Percentiles rank a stretch among this genome's conserved stretches.
These are phyloP conservation scores for Sporothrix protearum DNA, from an alignment of 2,329 filamentous ascomycete genomes.

Conservation along the genomic window DNA sequence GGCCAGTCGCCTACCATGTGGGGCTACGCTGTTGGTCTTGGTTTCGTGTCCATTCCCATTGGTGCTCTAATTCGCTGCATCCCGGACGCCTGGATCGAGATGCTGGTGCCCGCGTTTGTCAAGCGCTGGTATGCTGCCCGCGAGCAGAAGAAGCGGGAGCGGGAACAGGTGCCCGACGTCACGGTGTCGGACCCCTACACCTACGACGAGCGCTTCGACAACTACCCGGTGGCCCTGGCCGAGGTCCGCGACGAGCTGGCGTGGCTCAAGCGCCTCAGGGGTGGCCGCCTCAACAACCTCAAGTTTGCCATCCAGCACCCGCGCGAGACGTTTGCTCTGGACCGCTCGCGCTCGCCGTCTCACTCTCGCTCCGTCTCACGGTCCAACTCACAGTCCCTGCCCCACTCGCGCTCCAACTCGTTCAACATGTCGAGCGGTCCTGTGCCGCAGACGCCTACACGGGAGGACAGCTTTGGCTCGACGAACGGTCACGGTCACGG, in stretches of 20 bases:
- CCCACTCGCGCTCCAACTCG: conserved; percentile 60
- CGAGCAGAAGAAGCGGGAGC: neutral
- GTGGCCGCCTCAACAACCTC: conserved; percentile 75
- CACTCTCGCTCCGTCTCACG: conserved; percentile 62
- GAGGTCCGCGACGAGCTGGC: conserved; percentile 77
- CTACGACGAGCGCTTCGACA: conserved; percentile 53
- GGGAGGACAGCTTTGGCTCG: conserved; percentile 50
- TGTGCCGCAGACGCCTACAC: conserved; percentile 53
- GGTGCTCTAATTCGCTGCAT: conserved; percentile 77
- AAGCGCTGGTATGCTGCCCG: conserved; percentile 43
- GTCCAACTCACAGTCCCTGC: conserved; percentile 53
- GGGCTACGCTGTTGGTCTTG: conserved; percentile 81
- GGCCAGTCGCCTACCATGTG: conserved; percentile 71
- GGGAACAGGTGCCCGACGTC: conserved; percentile 47
- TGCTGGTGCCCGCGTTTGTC: conserved; percentile 52
- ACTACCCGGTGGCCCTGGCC: conserved; percentile 67
- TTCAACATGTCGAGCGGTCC: conserved; percentile 25
- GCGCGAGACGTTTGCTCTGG: conserved; percentile 63
- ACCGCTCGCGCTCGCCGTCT: conserved; percentile 60
- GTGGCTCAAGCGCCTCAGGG: conserved; percentile 76
- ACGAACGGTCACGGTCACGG: conserved; percentile 22
- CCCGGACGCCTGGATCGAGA: conserved; percentile 65
- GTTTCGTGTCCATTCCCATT: conserved; percentile 78
- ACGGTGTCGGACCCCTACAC: conserved; percentile 58
- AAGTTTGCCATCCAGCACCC: conserved; percentile 76